A percentile compares a stretch with the other conserved stretches of the same genome.
Conservation (phyloP, 2,329 filamentous ascomycete species). For the Hortaea werneckii region DNA sequence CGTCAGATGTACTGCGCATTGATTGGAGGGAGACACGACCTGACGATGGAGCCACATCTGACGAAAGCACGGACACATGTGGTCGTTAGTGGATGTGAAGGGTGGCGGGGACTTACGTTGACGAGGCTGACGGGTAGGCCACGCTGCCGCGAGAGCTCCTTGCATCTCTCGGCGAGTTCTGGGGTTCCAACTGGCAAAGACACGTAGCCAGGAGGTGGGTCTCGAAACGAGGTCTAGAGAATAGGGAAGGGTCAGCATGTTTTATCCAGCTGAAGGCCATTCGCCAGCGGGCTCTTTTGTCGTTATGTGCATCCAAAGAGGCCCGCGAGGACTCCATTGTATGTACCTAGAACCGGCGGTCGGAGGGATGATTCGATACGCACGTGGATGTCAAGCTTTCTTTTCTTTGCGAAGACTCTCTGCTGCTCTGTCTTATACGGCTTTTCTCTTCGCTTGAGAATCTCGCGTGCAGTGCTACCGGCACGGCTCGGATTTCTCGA, state of each 20-base stretch:
- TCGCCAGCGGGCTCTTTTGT: no score
- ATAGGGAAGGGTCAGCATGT: no score
- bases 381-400: slow-evolving; percentile 44
- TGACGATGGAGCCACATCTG: slow-evolving; percentile 1
- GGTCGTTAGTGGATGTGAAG: no score
- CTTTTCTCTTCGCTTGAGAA: slow-evolving; percentile 29
- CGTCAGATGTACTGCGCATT: no score
- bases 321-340: no score
- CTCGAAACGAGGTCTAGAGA: no score
- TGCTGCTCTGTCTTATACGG: slow-evolving; percentile 50
- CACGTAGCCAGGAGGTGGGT: slow-evolving; percentile 49
- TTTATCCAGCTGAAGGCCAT: no score
- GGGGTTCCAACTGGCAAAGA: slow-evolving; percentile 53
- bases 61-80: not conserved
- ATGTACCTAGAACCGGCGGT: no score
- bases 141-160: slow-evolving; percentile 48
- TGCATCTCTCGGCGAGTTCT: slow-evolving; percentile 48
- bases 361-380: slow-evolving; percentile 14
- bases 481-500: slow-evolving; percentile 7
- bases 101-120: slow-evolving; percentile 39
- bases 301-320: no score
- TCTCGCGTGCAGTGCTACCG: slow-evolving; percentile 16
- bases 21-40: no score
- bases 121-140: slow-evolving; percentile 47
- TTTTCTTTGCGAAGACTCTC: slow-evolving; percentile 49